Percentiles rank a stretch among this genome's conserved stretches.
phyloP scores from a whole-genome alignment of 805 yeast genomes.

The Saccharomycopsis javanensis region DNA sequence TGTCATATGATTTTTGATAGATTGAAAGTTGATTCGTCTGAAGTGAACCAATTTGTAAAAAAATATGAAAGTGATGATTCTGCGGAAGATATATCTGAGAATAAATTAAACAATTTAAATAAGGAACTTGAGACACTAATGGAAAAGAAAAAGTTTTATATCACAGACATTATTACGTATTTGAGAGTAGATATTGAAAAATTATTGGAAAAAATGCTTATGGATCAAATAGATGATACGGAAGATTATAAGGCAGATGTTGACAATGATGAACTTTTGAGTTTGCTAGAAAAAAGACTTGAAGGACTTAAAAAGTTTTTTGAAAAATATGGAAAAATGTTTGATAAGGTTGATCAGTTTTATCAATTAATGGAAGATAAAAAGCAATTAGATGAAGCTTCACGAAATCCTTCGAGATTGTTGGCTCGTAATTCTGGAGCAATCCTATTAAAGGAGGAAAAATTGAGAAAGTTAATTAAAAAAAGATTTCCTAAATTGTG shows the following conservation, averaged over 20 bases:
- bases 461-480: conserved; percentile 54
- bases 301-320: conserved; percentile 39
- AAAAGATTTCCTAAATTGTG: conserved; percentile 60
- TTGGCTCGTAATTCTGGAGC: conserved; percentile 68
- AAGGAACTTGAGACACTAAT: conserved; percentile 49
- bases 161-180: conserved; percentile 59
- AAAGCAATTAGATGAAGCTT: conserved; percentile 50
- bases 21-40: conserved; percentile 38
- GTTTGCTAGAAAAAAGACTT: conserved; percentile 57
- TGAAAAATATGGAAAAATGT: conserved; percentile 42
- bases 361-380: conserved; percentile 52
- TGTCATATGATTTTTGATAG: conserved; percentile 49
- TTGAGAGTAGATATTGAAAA: conserved; percentile 49
- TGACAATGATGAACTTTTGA: conserved; percentile 48
- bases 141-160: conserved; percentile 48
- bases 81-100: conserved; percentile 39
- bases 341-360: conserved; percentile 47
- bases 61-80: neutral
- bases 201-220: conserved; percentile 55
- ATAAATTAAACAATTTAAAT: conserved; percentile 41
- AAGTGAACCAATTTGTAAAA: conserved; percentile 31
- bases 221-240: conserved; percentile 25
- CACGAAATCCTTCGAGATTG: conserved; percentile 73
- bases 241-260: conserved; percentile 33
- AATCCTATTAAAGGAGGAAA: conserved; percentile 73